Base-by-base conservation (phyloP, 345 rosid genomes). In the Brassica cretica region DNA sequence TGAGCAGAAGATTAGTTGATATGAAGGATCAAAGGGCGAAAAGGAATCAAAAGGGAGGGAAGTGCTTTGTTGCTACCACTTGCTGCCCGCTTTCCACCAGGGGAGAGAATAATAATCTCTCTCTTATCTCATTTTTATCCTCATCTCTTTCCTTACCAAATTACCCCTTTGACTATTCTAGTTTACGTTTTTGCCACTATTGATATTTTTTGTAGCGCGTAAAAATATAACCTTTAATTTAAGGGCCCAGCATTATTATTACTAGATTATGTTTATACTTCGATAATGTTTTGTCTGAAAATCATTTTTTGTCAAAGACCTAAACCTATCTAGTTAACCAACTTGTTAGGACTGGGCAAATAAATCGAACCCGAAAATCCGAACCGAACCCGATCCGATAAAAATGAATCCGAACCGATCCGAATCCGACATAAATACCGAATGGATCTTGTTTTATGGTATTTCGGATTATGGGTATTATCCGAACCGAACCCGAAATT, bases 51-150 rank as follows among this genome's bases (percentile, higher is more conserved):
- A 77, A 71, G 81, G 64, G 25, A 71, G 81, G 64, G 25, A 71
- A 63, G 71, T 77, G 81, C 72, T 78, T 77, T 64, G 74, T 78
- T 67, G 82, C 62, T 68, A 72, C 81, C 81, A 78, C 73, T 72
- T 67, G 82, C 49, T 68, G 59, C 59, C 76, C 12, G 56, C 78
- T 80, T 80, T 80, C 37, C 75, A 74, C 79, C 79, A 44, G 69
- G 71, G 66, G 55, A 33, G 16, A 46, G 79, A 75, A 75, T 71
- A 70, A 56, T 53, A 68, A 63, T 2, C 60, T 60, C 72, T 60
- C 72, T 35, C 9, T 68, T 32, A 29, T n/a, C 72, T 70, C 76
- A 64, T 24, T 75, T 68, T 75, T 75, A 75, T 75, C 80, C 80
- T 70, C 68, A 79, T 79, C 82, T 69, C 71, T 63, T 78, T 67